Evolutionary conservation across 345 rosid genomes (phyloP), one percentile per base, ranked within the genome.

Genomic region (Euclidium syriacum): DNA sequence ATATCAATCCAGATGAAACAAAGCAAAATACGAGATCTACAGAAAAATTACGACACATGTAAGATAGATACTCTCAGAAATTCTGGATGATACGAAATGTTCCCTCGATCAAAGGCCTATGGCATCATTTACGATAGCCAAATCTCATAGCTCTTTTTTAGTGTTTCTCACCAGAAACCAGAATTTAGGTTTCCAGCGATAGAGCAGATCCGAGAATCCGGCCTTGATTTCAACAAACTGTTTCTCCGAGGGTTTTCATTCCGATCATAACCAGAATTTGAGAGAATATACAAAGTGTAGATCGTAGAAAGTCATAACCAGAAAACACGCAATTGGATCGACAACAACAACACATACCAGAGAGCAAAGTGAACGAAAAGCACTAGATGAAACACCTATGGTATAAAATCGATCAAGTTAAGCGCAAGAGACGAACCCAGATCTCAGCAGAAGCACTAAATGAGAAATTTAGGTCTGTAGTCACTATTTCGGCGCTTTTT

Each of bases 81-180:
- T 2, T 22, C 27, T 41, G 47, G 18, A 32, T 42, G 73, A 51
- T n/a, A 68, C 8, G 54, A 51, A 68, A 59, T 59, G 73, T 59
- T 68, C 73, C 73, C 73, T 4, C 73, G 73, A 60, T 42, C 66
- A 59, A 59, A 60, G 32, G 73, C 67, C 53, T 60, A 68, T 68
- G 73, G 67, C 39, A 60, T 68, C 72, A 40, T 11, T n/a, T 17
- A 43, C 0, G 51, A 68, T 23, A 58, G 3, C 73, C 73, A 60
- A 68, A 51, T 68, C 67, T 68, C 73, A 60, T n/a, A 60, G 67
- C 67, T 59, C 67, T 1, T 3, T 14, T 23, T 4, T 5, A 24
- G 73, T 68, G 39, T 68, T 68, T 52, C 73, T 60, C n/a, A 60
- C 73, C 30, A 52, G n/a, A 68, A 60, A 42, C 61, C 52, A 49